These are phyloP conservation scores for Micractinium sp. DNA, from an alignment of 139 green algal genomes.

Conservation along the genomic window DNA sequence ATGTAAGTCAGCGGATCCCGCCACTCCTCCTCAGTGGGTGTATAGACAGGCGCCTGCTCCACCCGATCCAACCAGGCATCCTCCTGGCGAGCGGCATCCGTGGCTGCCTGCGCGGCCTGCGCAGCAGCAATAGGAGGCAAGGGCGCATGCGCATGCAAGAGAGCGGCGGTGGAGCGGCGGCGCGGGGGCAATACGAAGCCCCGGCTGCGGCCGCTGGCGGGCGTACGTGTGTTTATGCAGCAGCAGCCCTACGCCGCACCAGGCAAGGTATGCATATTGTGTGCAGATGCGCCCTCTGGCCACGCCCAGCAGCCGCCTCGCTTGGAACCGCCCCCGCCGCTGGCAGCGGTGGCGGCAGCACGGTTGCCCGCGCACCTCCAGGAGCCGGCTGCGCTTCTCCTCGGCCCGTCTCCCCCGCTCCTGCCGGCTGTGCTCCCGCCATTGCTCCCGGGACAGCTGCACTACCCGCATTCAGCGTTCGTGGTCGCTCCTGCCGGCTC, in stretches of 20 bases:
- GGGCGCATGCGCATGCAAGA: neutral
- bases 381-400: neutral
- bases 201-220: neutral
- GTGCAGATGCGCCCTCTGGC: neutral
- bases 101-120: neutral
- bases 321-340: neutral
- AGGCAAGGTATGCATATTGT: too few relatives aligned
- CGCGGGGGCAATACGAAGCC: neutral
- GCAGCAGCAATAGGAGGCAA: neutral
- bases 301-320: neutral
- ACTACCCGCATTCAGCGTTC: neutral
- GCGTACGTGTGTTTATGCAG: neutral
- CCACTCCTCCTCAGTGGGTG: conserved; percentile 56
- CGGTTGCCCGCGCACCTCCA: conserved; percentile 1
- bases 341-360: neutral
- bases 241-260: neutral
- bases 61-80: conserved; percentile 38
- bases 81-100: conserved; percentile 2
- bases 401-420: conserved; percentile 1
- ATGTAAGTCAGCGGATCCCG: conserved; percentile 63
- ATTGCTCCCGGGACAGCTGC: neutral
- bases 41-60: conserved; percentile 48
- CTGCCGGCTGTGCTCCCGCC: neutral
- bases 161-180: neutral
- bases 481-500: neutral